These are phyloP conservation scores for Nemania serpens DNA, from an alignment of 2,329 filamentous ascomycete species.

Conservation along the genomic window DNA sequence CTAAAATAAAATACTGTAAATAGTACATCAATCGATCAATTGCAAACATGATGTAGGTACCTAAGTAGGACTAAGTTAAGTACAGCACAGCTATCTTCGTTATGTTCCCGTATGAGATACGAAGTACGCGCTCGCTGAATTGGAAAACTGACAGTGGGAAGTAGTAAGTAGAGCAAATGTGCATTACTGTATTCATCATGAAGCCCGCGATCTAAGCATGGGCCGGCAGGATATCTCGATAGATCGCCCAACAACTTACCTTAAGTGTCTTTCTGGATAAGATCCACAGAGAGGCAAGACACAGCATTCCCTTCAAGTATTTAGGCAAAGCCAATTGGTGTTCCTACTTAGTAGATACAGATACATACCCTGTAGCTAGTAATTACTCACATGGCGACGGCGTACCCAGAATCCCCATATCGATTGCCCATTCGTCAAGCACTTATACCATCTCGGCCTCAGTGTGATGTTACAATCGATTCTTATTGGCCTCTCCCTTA, in stretches of 20 bases:
- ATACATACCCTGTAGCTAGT: background rate
- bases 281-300: background rate
- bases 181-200: background rate
- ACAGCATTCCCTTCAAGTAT: background rate
- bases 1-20: too few species aligned
- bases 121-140: too few species aligned
- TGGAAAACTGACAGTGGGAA: too few species aligned
- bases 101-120: too few species aligned
- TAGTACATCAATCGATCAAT: too few species aligned
- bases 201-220: background rate
- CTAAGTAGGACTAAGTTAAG: too few species aligned
- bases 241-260: background rate
- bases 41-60: too few species aligned
- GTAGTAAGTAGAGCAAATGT: background rate
- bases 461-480: conserved; percentile 4
- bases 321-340: background rate
- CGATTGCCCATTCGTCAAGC: conserved; percentile 11
- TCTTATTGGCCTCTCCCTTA: conserved; percentile 16
- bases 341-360: too few species aligned
- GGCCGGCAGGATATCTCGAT: background rate
- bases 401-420: background rate
- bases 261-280: background rate
- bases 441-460: background rate
- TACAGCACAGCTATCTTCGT: too few species aligned
- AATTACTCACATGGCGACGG: background rate